Percentiles rank a stretch among this genome's conserved stretches.
Conservation (phyloP, 106 monocot species). For the Vanilla planifolia region DNA sequence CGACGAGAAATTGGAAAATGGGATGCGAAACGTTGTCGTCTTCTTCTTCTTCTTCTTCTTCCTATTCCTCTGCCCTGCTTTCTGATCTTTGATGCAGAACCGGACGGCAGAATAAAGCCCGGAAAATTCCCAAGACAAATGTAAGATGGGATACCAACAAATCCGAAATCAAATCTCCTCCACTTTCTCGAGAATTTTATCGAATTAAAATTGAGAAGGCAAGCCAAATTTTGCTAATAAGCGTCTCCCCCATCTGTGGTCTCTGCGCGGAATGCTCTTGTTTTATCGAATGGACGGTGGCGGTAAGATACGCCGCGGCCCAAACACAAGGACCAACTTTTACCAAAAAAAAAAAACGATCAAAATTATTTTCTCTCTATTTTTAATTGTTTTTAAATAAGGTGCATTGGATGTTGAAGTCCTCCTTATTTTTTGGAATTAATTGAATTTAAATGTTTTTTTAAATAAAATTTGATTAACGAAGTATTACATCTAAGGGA, state of each 20-base stretch:
- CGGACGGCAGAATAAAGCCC: neutral
- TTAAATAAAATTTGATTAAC: no score
- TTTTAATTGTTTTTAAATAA: no score
- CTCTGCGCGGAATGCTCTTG: neutral
- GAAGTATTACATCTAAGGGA: no score
- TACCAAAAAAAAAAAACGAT: no score
- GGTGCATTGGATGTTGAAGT: no score
- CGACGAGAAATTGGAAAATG: neutral
- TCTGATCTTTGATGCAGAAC: neutral
- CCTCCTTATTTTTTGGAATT: no score
- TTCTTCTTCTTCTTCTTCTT: neutral
- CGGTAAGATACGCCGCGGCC: neutral
- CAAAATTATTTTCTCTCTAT: no score
- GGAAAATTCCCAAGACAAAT: neutral
- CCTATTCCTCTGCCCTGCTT: neutral
- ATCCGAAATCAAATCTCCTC: conserved; percentile 4
- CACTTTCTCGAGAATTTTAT: neutral
- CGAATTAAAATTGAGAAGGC: neutral
- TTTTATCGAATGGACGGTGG: neutral
- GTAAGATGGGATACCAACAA: neutral
- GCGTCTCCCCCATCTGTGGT: neutral
- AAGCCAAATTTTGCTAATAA: no score
- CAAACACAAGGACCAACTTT: no score
- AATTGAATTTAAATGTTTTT: no score
- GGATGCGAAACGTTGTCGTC: neutral